Base-by-base conservation (phyloP, 345 rosid species). In the Dipteronia dyeriana region DNA sequence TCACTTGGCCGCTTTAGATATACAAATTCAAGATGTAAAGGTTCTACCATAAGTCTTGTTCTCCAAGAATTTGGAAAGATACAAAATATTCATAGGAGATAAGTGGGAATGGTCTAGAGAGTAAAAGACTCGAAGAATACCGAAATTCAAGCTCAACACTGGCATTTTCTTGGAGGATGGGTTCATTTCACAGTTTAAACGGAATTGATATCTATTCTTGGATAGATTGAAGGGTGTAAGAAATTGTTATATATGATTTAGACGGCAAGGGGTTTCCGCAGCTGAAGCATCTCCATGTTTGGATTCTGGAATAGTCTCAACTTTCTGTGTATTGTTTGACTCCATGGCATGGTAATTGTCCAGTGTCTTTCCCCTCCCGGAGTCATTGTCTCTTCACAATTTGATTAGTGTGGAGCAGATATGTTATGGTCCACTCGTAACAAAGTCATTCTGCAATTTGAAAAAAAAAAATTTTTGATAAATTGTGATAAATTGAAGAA, bases 401-500 rank as follows among this genome's bases (percentile, higher is more conserved):
- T 26, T 75, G 53, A 3, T 14, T 10, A 54, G 66, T 26, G 23
- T 76, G 70, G 70, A 69, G 60, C 31, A 73, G 59, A 39, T 77
- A 10, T 74, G 43, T 2, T 0, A 10, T 9, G 83, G 81, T 9
- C 47, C 2, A 12, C 69, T 74, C 0, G 3, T 1, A 2, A 9
- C 16, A 7, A 17, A 62, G 8, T 70, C 81, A 9, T 81, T 85
- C 16, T 2, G 20, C 6, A 53, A 68, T 4, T 51, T 85, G 38
- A 45, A 65, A 26, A 38, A 68, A 10, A 14, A 39, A 72, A 53
- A 11, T 76, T n/a, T n/a, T n/a, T 80, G 29, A 61, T 1, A 66
- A n/a, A 25, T 6, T 81, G 85, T 63, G 8, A 54, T 25, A 62
- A 29, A 17, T 63, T 83, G 78, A 77, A 59, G 73, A 56, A 13